Base-by-base conservation (phyloP, 306 rosid genomes). In the Trichosanthes cucumerina region DNA sequence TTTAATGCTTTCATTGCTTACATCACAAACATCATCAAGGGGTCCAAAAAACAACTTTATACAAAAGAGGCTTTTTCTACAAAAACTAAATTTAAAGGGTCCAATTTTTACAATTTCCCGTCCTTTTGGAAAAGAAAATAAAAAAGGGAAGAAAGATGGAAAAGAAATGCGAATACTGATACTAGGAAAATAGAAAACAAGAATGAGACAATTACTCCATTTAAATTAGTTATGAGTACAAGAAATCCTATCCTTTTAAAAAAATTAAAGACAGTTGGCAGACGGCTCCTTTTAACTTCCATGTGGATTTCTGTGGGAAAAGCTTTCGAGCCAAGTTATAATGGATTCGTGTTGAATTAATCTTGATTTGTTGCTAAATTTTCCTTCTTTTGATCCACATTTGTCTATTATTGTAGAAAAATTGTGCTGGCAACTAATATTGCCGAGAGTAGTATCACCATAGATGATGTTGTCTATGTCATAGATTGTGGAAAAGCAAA, bases 381-480 rank as follows among this genome's bases (percentile, higher is more conserved):
- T 70, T 64, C 70, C 73, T 75, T 58, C 79, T 71, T 76, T 84
- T 69, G 47, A 74, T 68, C 72, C 34, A 75, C 21, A 78, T 65
- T 69, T 54, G 65, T 88, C 60, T 83, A 3, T 82, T 58, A 21
- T 71, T 88, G 90, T 79, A 95, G 98, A 80, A 95, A 95, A 89
- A 89, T 95, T 88, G 98, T 92, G 79, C 87, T 95, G 36, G 97
- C 98, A 47, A 95, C 98, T 59, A 95, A 95, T 84, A 95, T 95
- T 86, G 98, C 98, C 14, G 98, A 95, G 90, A 95, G 97, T 80
- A 95, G 98, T 85, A 95, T 95, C 85, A 95, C 98, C 77, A 89
- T 95, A 84, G 98, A 95, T 84, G 98, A 95, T 52, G 92, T 95
- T 82, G 96, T 95, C 65, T 88, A 86, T 83, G 98, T 95, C 85